These are phyloP conservation scores for Tarenaya hassleriana DNA, from an alignment of 345 rosid genomes.

Conservation along the genomic window DNA sequence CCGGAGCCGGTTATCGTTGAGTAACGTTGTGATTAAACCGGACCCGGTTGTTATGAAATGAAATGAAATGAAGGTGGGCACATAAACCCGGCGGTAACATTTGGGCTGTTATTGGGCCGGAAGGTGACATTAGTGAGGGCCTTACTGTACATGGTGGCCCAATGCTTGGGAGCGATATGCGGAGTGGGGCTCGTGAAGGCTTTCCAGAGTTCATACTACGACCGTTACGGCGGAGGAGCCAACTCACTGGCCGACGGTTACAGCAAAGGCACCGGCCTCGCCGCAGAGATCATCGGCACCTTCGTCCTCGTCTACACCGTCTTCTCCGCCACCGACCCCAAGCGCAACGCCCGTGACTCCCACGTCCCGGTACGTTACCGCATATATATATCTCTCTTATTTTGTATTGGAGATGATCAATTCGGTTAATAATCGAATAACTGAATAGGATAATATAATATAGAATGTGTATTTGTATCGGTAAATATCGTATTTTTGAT, in stretches of 20 bases:
- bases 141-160: conserved; percentile 64
- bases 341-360: conserved; percentile 77
- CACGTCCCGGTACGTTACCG: conserved; percentile 78
- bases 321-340: conserved; percentile 85
- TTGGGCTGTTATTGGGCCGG: conserved; percentile 64
- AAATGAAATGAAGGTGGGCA: conserved; percentile 46
- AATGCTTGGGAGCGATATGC: conserved; percentile 68
- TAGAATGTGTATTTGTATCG: too few relatives aligned
- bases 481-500: conserved; percentile 28
- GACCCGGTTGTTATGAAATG: background rate
- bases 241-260: conserved; percentile 42
- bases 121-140: conserved; percentile 71
- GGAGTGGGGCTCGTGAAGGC: conserved; percentile 78
- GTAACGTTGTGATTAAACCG: background rate
- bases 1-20: background rate
- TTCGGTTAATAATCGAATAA: too few relatives aligned
- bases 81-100: conserved; percentile 87
- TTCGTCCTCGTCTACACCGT: conserved; percentile 82
- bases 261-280: conserved; percentile 52
- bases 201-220: conserved; percentile 52
- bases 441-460: too few relatives aligned
- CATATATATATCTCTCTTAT: conserved; percentile 13
- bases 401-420: too few relatives aligned
- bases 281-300: conserved; percentile 84
- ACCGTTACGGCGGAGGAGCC: conserved; percentile 56